Base-by-base conservation (phyloP, 1,284 basidiomycete species). In the Boletellus deceptivus region DNA sequence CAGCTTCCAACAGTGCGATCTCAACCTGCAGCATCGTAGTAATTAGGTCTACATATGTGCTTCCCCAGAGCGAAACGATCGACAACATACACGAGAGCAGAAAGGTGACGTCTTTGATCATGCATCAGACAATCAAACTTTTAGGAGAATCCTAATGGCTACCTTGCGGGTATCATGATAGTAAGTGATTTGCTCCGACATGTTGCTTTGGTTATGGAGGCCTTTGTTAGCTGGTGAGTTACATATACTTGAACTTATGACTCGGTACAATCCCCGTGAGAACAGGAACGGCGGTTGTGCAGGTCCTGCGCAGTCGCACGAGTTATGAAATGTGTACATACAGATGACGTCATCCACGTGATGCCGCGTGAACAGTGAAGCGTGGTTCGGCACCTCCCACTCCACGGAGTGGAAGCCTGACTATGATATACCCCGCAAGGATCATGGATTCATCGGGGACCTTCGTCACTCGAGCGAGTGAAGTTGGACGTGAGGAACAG, bases 1-100 rank as follows among this genome's bases (percentile, higher is more conserved):
- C 59, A 10, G 49, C 31, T 34, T 60, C 59, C 7, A 51, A 2
- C 3, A 63, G 22, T 0, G 60, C 59, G 2, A 60, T 48, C 44
- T 60, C 56, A 5, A 61, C 59, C 59, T 59, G 24, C 6, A 8
- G 34, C n/a, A 17, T 35, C 17, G 10, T 6, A 34, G 16, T 34
- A n/a, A n/a, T 34, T 17, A n/a, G 34, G n/a, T 17, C 34, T 6
- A 16, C 17, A 17, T n/a, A 8, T 35, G 11, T 11, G 3, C 8
- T 31, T 31, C 29, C 9, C 13, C 29, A 11, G 8, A 31, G 29
- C 8, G n/a, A n/a, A 8, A 35, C 7, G n/a, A 35, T 6, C n/a
- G n/a, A 5, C 20, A 11, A 36, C 43, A 29, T 33, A 46, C 49
- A 11, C 44, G 25, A 20, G 17, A 25, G 17, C 34, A 47, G 33